Evolutionary conservation across 495 filamentous ascomycete genomes (phyloP).

Genomic region (Apodospora peruviana): DNA sequence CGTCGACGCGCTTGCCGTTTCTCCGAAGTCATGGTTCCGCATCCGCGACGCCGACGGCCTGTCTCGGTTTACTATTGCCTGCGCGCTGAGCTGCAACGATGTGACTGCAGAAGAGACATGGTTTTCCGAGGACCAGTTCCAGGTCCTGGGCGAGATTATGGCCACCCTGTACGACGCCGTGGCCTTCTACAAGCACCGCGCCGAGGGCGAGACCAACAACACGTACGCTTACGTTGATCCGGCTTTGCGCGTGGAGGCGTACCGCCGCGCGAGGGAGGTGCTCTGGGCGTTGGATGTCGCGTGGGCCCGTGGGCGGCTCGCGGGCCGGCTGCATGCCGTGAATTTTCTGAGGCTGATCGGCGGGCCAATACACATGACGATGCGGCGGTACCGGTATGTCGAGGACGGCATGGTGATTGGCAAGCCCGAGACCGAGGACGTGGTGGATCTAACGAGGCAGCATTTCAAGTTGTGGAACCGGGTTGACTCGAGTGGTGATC

Average conservation of each 20-base stretch:
- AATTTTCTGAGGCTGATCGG: slow-evolving; percentile 17
- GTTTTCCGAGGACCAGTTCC: slow-evolving; percentile 15
- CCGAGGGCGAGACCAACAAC: slow-evolving; percentile 19
- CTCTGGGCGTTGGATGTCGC: slow-evolving; percentile 17
- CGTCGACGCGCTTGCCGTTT: slow-evolving; percentile 11
- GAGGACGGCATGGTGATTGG: slow-evolving; percentile 17
- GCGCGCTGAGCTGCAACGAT: slow-evolving; percentile 15
- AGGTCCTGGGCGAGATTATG: slow-evolving; percentile 14
- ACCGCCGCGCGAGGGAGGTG: slow-evolving; percentile 9
- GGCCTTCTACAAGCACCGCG: slow-evolving; percentile 19
- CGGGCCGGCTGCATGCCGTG: slow-evolving; percentile 1
- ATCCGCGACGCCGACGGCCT: slow-evolving; percentile 16
- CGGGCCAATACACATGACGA: slow-evolving; percentile 20
- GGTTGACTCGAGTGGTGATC: neutral
- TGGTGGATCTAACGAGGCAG: slow-evolving; percentile 9
- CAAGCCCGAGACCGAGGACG: slow-evolving; percentile 7
- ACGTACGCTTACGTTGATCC: slow-evolving; percentile 15
- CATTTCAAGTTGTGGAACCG: slow-evolving; percentile 19
- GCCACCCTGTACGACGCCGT: slow-evolving; percentile 18
- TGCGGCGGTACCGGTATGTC: slow-evolving; percentile 19
- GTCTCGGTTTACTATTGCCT: slow-evolving; percentile 11
- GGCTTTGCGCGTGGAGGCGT: slow-evolving; percentile 6
- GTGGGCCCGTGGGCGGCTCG: neutral
- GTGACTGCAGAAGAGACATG: slow-evolving; percentile 4
- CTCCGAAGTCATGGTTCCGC: slow-evolving; percentile 19